Evolutionary conservation across 345 rosid species (phyloP).

Genomic region (Mangifera indica): DNA sequence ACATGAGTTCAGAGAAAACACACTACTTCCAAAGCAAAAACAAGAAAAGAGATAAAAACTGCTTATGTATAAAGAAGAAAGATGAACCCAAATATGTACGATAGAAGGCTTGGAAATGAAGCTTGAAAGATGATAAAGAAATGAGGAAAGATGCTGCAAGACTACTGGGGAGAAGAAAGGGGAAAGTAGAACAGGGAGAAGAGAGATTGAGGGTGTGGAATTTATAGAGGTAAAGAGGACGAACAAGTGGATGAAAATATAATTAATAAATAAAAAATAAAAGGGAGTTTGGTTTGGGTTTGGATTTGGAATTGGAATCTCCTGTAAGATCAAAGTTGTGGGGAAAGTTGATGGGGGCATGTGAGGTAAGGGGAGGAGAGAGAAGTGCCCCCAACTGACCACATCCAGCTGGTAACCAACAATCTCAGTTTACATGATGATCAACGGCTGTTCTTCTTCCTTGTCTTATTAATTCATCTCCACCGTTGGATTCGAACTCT

Average conservation of each 20-base stretch:
- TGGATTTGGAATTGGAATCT: slow-evolving; percentile 33
- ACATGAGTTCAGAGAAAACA: slow-evolving; percentile 47
- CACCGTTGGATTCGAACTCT: no score
- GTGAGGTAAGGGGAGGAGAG: slow-evolving; percentile 30
- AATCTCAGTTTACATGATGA: slow-evolving; percentile 17
- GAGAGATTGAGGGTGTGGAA: slow-evolving; percentile 5
- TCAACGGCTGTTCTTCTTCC: background rate
- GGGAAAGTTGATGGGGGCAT: slow-evolving; percentile 46
- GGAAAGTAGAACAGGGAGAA: slow-evolving; percentile 20
- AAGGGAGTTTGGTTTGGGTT: background rate
- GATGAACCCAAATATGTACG: background rate
- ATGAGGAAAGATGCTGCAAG: slow-evolving; percentile 13
- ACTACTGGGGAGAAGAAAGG: slow-evolving; percentile 2
- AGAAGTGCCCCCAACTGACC: slow-evolving; percentile 25
- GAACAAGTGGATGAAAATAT: slow-evolving; percentile 16
- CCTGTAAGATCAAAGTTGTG: slow-evolving; percentile 1
- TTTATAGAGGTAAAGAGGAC: slow-evolving; percentile 48
- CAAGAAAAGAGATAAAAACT: background rate
- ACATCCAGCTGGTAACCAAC: slow-evolving; percentile 54
- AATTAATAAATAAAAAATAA: background rate
- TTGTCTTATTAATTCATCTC: no score
- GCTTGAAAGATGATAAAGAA: background rate
- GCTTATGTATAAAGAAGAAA: background rate
- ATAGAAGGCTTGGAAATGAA: slow-evolving; percentile 20
- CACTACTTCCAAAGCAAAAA: background rate